Base-by-base conservation (phyloP, 139 green algal species). In the Penium margaritaceum region DNA sequence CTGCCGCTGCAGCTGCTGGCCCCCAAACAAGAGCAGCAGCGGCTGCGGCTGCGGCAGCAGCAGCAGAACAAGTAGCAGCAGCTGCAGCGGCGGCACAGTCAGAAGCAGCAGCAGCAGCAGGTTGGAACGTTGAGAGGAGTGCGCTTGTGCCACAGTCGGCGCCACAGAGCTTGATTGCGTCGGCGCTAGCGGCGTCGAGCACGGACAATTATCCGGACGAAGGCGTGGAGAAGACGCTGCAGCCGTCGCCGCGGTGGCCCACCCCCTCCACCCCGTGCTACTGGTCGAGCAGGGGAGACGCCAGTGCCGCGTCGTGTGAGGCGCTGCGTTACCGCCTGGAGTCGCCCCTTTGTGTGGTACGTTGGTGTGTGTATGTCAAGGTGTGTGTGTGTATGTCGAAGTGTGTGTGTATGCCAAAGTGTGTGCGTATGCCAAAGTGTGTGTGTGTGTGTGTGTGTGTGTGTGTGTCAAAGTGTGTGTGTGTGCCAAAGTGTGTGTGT, bases 151-250 rank as follows among this genome's bases (percentile, higher is more conserved):
- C n/a, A n/a, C n/a, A n/a, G n/a, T n/a, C n/a, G n/a, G n/a, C n/a
- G n/a, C n/a, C n/a, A n/a, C n/a, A n/a, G n/a, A n/a, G n/a, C n/a
- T n/a, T n/a, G n/a, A n/a, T n/a, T n/a, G n/a, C n/a, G n/a, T n/a
- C n/a, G n/a, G n/a, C n/a, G n/a, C n/a, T n/a, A n/a, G n/a, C n/a
- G n/a, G 62, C 62, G 36, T 69, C 62, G 19, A 69, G 62, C 62
- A 69, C 62, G 0, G 62, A 69, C 62, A 38, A 66, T 5, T 30
- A 47, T 5, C 33, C 35, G 3, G 36, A 69, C 33, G 62, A 69
- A 34, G 62, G 62, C 62, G 51, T 69, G 17, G 62, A 47, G 30
- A 47, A 34, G 36, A 69, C 62, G 36, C 62, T 47, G 17, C 62
- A 69, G 33, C 21, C 62, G 62, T 17, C 24, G 62, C 15, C 62